Conservation (phyloP, 371 early-diverging fungal genomes). For the Mucor ambiguus region DNA sequence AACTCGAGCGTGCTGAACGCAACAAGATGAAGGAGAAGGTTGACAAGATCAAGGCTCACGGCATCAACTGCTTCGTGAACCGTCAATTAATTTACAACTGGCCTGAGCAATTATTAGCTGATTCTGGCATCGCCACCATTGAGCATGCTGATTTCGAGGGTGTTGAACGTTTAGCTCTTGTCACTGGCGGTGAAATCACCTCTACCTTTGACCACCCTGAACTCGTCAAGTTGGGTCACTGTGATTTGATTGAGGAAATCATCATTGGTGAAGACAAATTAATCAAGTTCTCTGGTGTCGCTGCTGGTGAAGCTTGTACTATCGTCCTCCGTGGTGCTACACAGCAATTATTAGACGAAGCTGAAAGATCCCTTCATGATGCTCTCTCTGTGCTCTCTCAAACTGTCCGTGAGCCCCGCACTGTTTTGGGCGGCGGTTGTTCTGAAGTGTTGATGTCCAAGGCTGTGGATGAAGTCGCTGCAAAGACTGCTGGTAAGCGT, state of each 20-base stretch:
- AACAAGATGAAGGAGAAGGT: slow-evolving; percentile 99
- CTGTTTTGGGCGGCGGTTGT: slow-evolving; percentile 97
- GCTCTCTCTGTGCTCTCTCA: slow-evolving; percentile 98
- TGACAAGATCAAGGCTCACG: slow-evolving; percentile 96
- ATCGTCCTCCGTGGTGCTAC: slow-evolving; percentile 98
- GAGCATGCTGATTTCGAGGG: slow-evolving; percentile 99
- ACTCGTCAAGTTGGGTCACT: slow-evolving; percentile 92
- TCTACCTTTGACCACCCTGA: slow-evolving; percentile 99
- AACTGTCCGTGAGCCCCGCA: slow-evolving; percentile 94
- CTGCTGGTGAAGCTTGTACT: slow-evolving; percentile 98
- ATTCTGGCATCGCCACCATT: slow-evolving; percentile 95
- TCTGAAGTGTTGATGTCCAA: slow-evolving; percentile 98
- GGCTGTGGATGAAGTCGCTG: slow-evolving; percentile 93
- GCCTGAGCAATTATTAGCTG: slow-evolving; percentile 99
- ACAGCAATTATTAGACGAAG: slow-evolving; percentile 98
- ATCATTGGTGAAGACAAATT: slow-evolving; percentile 97
- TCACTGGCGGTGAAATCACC: slow-evolving; percentile 98
- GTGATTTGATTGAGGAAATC: slow-evolving; percentile 96
- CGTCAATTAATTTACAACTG: slow-evolving; percentile 99
- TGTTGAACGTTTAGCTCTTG: slow-evolving; percentile 97
- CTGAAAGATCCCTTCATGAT: slow-evolving; percentile 99
- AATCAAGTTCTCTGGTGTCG: slow-evolving; percentile 97
- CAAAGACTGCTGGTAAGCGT: slow-evolving; percentile 92
- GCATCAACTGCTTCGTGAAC: slow-evolving; percentile 99
- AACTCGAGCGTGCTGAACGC: slow-evolving; percentile 98